Base-by-base conservation (phyloP, 805 yeast genomes). In the Nakazawaea populi region DNA sequence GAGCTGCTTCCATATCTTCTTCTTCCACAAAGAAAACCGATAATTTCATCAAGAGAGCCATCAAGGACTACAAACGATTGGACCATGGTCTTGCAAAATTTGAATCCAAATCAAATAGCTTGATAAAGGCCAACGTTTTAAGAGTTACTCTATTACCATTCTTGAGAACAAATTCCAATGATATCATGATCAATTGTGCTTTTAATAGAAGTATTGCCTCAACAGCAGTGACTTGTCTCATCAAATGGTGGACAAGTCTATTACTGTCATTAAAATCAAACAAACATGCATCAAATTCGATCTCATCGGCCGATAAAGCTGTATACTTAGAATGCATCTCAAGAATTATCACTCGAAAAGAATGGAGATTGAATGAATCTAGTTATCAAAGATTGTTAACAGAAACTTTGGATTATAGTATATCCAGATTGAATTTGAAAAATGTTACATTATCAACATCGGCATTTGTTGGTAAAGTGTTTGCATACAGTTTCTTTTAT, bases 391-490 rank as follows among this genome's bases (percentile, higher is more conserved):
- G 54, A 6, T 57, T 73, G 27, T 66, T 86, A 29, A 61, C 70
- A n/a, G 69, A 72, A 39, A 84, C 92, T 1, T 65, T 83, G 48
- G 77, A 75, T 46, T 76, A 72, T 56, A 71, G 80, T 49, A 70
- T 85, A 10, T 62, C 67, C 47, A 74, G 76, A 56, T 66, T 82
- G 51, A 67, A 72, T 45, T 58, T 73, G 51, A 82, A 82, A 55
- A 71, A 71, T 28, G 68, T 82, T 9, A 73, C 87, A 0, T 63
- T 81, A n/a, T 72, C 85, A 5, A 64, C 77, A 24, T 72, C 80
- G 27, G 89, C 89, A 3, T 84, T 85, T 56, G 69, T 81, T 10
- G 92, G 92, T 5, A 85, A 86, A 58, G 75, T 82, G 4, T 76
- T 86, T 61, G 90, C 90, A 1, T 79, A 81, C 59, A 69, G 81